Percentiles rank a stretch among this genome's conserved stretches.
Evolutionary conservation across 2,329 filamentous ascomycete genomes (phyloP).

Genomic region (Stachybotrys elegans): DNA sequence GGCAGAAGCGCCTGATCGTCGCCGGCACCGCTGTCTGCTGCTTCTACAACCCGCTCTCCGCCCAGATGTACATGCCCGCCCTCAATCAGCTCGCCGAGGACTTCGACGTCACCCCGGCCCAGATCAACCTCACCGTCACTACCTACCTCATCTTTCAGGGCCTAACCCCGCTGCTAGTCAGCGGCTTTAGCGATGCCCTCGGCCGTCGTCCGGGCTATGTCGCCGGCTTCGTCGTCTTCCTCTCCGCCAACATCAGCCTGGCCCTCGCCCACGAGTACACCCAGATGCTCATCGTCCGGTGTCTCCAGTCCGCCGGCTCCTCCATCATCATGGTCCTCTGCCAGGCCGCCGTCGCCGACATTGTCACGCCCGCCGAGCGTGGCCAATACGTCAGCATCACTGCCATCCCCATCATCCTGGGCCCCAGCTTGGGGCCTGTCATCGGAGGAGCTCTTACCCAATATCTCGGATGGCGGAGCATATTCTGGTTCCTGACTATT

Average conservation of each 20-base stretch:
- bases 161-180: constrained; percentile 46
- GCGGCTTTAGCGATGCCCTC: constrained; percentile 40
- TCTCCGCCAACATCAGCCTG: constrained; percentile 40
- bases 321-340: constrained; percentile 29
- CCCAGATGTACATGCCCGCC: constrained; percentile 38
- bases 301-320: constrained; percentile 42
- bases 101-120: constrained; percentile 30
- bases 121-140: constrained; percentile 39
- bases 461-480: constrained; percentile 12
- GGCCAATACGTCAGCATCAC: constrained; percentile 23
- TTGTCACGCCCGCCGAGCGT: constrained; percentile 20
- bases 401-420: constrained; percentile 24
- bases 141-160: constrained; percentile 50
- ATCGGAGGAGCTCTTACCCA: constrained; percentile 35
- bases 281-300: constrained; percentile 37
- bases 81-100: constrained; percentile 38
- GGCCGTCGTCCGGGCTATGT: constrained; percentile 41
- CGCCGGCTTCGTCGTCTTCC: constrained; percentile 40
- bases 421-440: constrained; percentile 36
- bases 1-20: constrained; percentile 1
- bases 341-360: constrained; percentile 26
- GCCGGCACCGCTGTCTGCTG: not conserved
- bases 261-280: constrained; percentile 37
- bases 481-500: constrained; percentile 15
- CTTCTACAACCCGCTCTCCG: not conserved